A percentile compares a stretch with the other conserved stretches of the same genome.
Conservation (phyloP, 2,329 filamentous ascomycete species). For the Fusarium sp. region DNA sequence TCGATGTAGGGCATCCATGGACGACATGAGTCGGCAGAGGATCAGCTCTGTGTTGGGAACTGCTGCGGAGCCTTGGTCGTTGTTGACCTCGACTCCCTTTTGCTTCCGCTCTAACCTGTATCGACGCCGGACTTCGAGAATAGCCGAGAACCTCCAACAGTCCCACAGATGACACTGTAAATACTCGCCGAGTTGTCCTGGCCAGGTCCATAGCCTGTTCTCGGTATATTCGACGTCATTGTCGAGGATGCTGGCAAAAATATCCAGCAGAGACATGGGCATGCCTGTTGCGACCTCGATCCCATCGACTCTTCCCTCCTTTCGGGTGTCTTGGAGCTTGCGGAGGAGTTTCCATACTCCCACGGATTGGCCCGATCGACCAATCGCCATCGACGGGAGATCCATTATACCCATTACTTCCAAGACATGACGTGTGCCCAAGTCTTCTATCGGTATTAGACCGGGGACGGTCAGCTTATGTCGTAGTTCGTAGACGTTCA, state of each 20-base stretch:
- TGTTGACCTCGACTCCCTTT: background rate
- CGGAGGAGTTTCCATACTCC: conserved; percentile 42
- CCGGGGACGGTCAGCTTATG: conserved; percentile 19
- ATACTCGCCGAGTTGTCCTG: conserved; percentile 38
- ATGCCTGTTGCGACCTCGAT: conserved; percentile 38
- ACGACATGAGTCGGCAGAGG: conserved; percentile 37
- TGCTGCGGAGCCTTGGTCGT: background rate
- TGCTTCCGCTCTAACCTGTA: conserved; percentile 20
- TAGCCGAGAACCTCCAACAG: conserved; percentile 37
- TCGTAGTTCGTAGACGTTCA: conserved; percentile 32
- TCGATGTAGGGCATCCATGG: conserved; percentile 38
- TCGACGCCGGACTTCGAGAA: conserved; percentile 38
- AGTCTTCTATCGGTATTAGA: conserved; percentile 25
- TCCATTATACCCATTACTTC: conserved; percentile 43
- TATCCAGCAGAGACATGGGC: conserved; percentile 36
- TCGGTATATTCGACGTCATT: conserved; percentile 40
- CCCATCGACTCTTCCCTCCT: conserved; percentile 12
- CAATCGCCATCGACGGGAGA: conserved; percentile 32
- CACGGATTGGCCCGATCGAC: conserved; percentile 23
- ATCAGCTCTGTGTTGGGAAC: conserved; percentile 31
- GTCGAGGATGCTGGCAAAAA: conserved; percentile 30
- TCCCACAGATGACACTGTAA: conserved; percentile 39
- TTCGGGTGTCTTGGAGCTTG: conserved; percentile 24
- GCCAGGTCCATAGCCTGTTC: conserved; percentile 34
- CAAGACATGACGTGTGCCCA: conserved; percentile 26